Evolutionary conservation across 2,329 filamentous ascomycete genomes (phyloP), one percentile per base, ranked within the genome.

Genomic region (Xylaria sp.): DNA sequence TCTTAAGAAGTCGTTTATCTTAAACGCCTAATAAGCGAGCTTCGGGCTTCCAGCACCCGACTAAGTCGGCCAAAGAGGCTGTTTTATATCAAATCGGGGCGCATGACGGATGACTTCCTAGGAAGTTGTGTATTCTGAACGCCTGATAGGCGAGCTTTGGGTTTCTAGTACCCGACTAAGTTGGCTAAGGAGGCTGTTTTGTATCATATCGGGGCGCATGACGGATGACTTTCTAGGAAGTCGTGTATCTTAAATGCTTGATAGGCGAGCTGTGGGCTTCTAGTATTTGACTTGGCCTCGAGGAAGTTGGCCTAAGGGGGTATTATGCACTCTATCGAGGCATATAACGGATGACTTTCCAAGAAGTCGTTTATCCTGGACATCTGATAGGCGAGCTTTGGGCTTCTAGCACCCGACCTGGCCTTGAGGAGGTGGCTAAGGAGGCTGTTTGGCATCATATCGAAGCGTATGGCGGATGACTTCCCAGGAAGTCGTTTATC

Each of bases 231-330:
- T 53, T 15, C 23, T 21, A 53, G 23, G 50, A 53, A 53, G 50
- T 53, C 50, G 37, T 53, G 40, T 53, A 53, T 42, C 37, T 23
- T 53, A 28, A 28, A 35, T 37, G n/a, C 17, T 25, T 53, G 31
- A 53, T 53, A 53, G 28, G 50, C 37, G 35, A 12, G 35, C 28
- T 31, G 4, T n/a, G 50, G 50, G 50, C 50, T 42, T 52, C 28
- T 52, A 52, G 50, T 52, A 52, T 52, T 52, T 52, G 50, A 52
- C 50, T 52, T n/a, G n/a, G n/a, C n/a, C n/a, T n/a, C n/a, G n/a
- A n/a, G n/a, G n/a, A 42, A 53, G 50, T 21, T 53, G 35, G 50
- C 50, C 50, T 14, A 14, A 53, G 50, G 28, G 50, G 50, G 50
- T 53, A 53, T 53, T 53, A 42, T 53, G 37, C 21, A 53, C 50